A percentile compares a stretch with the other conserved stretches of the same genome.
phyloP scores from a whole-genome alignment of 176 grass and related monocot species.

The Areca catechu region DNA sequence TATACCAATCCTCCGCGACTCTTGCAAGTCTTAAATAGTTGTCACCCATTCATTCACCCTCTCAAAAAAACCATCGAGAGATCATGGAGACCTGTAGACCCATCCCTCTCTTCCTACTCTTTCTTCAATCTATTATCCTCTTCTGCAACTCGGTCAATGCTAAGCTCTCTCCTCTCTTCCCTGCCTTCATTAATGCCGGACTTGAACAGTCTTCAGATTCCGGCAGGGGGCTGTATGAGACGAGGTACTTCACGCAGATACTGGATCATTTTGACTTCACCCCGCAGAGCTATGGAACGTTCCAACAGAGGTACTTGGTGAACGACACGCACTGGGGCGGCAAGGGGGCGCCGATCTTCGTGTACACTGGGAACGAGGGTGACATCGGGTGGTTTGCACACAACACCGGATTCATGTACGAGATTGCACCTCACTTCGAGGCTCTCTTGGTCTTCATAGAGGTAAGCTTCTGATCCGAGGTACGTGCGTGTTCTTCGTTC shows the following conservation, averaged over 20 bases:
- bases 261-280: conserved; percentile 58
- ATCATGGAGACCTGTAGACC: not conserved
- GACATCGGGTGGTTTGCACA: conserved; percentile 28
- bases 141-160: not conserved
- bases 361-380: conserved; percentile 49
- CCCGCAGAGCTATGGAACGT: conserved; percentile 26
- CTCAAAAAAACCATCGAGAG: too few relatives aligned
- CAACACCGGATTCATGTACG: conserved; percentile 57
- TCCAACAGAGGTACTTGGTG: conserved; percentile 53
- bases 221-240: conserved; percentile 24
- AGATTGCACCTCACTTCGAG: conserved; percentile 30
- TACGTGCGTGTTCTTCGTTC: too few relatives aligned
- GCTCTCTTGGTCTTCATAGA: conserved; percentile 61
- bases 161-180: conserved; percentile 9
- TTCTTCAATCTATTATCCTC: not conserved
- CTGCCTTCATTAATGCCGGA: not conserved
- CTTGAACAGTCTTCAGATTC: not conserved
- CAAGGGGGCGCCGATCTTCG: conserved; percentile 29
- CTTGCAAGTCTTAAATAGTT: too few relatives aligned
- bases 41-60: too few relatives aligned
- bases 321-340: conserved; percentile 49
- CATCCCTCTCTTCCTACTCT: not conserved
- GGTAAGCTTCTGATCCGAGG: not conserved
- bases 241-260: conserved; percentile 37
- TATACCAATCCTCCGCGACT: too few relatives aligned